phyloP scores from a whole-genome alignment of 1,139 yeast genomes.

The Pichia inconspicua region DNA sequence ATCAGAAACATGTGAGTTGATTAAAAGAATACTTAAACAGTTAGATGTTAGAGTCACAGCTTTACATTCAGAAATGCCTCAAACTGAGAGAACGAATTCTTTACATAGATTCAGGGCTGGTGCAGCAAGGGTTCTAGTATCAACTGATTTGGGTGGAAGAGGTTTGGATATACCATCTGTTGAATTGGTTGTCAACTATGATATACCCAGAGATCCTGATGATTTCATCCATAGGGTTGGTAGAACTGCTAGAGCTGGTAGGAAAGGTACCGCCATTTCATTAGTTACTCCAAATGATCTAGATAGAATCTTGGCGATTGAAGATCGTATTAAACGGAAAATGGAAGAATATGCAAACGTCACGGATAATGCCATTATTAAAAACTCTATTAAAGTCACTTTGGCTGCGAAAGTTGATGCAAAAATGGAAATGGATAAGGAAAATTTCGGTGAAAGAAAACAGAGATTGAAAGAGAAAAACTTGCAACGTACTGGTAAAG shows the following conservation, averaged over 20 bases:
- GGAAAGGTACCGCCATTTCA: slow-evolving; percentile 61
- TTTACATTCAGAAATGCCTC: slow-evolving; percentile 92
- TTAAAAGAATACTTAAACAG: slow-evolving; percentile 66
- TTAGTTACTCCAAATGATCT: slow-evolving; percentile 84
- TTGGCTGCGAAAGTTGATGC: slow-evolving; percentile 87
- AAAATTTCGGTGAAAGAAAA: slow-evolving; percentile 71
- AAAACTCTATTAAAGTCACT: slow-evolving; percentile 57
- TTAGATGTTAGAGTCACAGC: slow-evolving; percentile 80
- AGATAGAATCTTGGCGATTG: slow-evolving; percentile 73
- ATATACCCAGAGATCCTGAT: slow-evolving; percentile 93
- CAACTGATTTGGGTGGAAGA: slow-evolving; percentile 95
- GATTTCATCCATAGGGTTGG: slow-evolving; percentile 98
- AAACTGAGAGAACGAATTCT: slow-evolving; percentile 81
- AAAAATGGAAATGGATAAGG: slow-evolving; percentile 87
- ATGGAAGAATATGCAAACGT: slow-evolving; percentile 66
- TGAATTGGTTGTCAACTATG: slow-evolving; percentile 81
- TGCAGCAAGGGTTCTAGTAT: slow-evolving; percentile 85
- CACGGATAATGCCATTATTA: slow-evolving; percentile 68
- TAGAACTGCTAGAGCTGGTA: slow-evolving; percentile 99
- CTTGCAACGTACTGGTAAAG: slow-evolving; percentile 2
- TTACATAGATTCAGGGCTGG: slow-evolving; percentile 89
- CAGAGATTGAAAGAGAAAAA: slow-evolving; percentile 39
- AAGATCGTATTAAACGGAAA: slow-evolving; percentile 70
- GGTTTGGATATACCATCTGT: slow-evolving; percentile 95
- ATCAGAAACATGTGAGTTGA: slow-evolving; percentile 79